These are phyloP conservation scores for Ustilago esculenta DNA, from an alignment of 1,284 basidiomycete genomes.

Conservation along the genomic window DNA sequence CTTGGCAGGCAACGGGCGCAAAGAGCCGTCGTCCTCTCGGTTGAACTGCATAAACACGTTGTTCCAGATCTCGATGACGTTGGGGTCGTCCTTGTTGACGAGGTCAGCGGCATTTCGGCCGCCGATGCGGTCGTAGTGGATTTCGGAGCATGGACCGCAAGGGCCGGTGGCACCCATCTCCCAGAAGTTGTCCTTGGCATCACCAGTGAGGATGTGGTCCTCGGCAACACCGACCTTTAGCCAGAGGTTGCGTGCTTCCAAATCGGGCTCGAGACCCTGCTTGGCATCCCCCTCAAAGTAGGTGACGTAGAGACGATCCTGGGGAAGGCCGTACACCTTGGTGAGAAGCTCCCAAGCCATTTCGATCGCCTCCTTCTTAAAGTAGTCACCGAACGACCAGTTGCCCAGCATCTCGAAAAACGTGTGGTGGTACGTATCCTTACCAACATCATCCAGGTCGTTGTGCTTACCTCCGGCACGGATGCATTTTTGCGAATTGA, in stretches of 20 bases:
- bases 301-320: conserved; percentile 92
- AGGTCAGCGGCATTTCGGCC: conserved; percentile 88
- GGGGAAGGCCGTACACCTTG: conserved; percentile 83
- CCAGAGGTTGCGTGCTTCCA: conserved; percentile 86
- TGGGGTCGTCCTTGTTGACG: conserved; percentile 93
- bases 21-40: conserved; percentile 85
- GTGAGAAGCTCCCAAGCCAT: conserved; percentile 97
- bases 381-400: conserved; percentile 99
- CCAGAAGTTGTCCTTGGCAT: conserved; percentile 99
- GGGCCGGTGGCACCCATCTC: conserved; percentile 99
- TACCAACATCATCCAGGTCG: conserved; percentile 97
- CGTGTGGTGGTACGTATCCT: conserved; percentile 92
- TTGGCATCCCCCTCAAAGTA: conserved; percentile 94
- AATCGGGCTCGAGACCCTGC: conserved; percentile 86
- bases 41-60: conserved; percentile 99
- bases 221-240: conserved; percentile 84
- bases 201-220: conserved; percentile 90
- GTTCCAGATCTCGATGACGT: conserved; percentile 99
- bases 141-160: conserved; percentile 96
- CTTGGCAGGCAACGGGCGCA: conserved; percentile 85
- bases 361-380: conserved; percentile 94
- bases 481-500: conserved; percentile 97
- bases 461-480: conserved; percentile 98
- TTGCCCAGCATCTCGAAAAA: conserved; percentile 99
- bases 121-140: conserved; percentile 96